Base-by-base conservation (phyloP, 768 basidiomycete species). In the Cystobasidium onofrii region DNA sequence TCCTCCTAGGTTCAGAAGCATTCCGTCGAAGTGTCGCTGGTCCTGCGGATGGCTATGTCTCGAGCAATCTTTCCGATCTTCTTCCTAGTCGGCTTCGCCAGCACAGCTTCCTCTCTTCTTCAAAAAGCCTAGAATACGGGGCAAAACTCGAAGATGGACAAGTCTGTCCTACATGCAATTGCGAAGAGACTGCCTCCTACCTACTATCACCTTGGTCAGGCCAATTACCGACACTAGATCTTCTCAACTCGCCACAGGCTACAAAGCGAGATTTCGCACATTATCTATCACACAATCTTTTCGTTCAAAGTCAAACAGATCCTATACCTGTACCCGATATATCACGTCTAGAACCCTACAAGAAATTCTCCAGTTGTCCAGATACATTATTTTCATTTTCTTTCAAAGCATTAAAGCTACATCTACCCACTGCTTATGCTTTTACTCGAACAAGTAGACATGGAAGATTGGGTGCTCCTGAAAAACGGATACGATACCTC, bases 281-380 rank as follows among this genome's bases (percentile, higher is more conserved):
- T 7, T 70, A 70, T 50, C 67, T 70, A 13, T 33, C 52, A 23
- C 67, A 70, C 33, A 39, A 70, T 29, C n/a, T 70, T 31, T 25
- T 55, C 6, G 41, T 70, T 12, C 34, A n/a, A 20, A 33, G 41
- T 13, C 23, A 27, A 41, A 18, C 36, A 44, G 50, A 70, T 9
- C n/a, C 27, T 4, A 9, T 54, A 15, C 52, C 27, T 23, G 27
- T 57, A 4, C 29, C 50, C 6, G 67, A 60, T 55, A 31, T 46
- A 7, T 44, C 67, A 25, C 27, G 23, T n/a, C 33, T 41, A 50
- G 27, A n/a, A 9, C 23, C 55, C 27, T 33, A 57, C 25, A 20
- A 23, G 4, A 23, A 29, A 29, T 57, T 29, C 44, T 20, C 50
- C 15, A 70, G 41, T 20, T 70, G 67, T 46, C 67, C 67, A 33